phyloP scores from a whole-genome alignment of 306 rosid species.

The Pachyrhizus erosus region DNA sequence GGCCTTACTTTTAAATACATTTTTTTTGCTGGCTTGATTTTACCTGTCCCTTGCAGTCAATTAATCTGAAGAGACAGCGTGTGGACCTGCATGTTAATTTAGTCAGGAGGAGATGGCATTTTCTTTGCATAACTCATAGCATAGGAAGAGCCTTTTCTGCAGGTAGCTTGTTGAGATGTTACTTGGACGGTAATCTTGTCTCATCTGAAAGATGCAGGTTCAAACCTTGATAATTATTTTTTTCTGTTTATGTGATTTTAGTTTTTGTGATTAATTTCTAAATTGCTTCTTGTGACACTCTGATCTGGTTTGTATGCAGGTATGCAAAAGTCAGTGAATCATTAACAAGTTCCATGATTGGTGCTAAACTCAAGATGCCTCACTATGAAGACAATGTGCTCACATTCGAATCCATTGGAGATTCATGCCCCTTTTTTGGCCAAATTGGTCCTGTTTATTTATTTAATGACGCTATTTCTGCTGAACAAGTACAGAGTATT shows the following conservation, averaged over 20 bases:
- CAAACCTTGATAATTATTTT: slow-evolving; percentile 16
- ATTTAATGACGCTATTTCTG: slow-evolving; percentile 80
- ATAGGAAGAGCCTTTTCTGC: slow-evolving; percentile 98
- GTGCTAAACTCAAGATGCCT: slow-evolving; percentile 74
- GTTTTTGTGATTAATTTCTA: slow-evolving; percentile 3
- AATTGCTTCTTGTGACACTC: slow-evolving; percentile 11
- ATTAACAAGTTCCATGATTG: slow-evolving; percentile 80
- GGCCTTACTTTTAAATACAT: slow-evolving; percentile 1
- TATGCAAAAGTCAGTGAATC: slow-evolving; percentile 89
- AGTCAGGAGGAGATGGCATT: slow-evolving; percentile 88
- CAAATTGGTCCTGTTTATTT: slow-evolving; percentile 94
- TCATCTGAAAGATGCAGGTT: slow-evolving; percentile 99
- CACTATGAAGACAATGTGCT: slow-evolving; percentile 61
- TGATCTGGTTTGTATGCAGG: slow-evolving; percentile 53
- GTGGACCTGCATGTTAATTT: slow-evolving; percentile 71
- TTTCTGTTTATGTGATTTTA: neutral
- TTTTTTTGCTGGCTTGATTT: slow-evolving; percentile 27
- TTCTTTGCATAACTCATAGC: slow-evolving; percentile 91
- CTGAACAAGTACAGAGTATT: slow-evolving; percentile 92
- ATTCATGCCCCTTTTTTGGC: slow-evolving; percentile 82
- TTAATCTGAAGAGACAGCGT: slow-evolving; percentile 82
- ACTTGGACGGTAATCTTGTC: slow-evolving; percentile 87
- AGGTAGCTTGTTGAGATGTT: slow-evolving; percentile 92
- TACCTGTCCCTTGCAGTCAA: slow-evolving; percentile 62
- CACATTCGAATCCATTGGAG: slow-evolving; percentile 64